phyloP scores from a whole-genome alignment of 805 yeast species.

The Candida cerambycidarum region DNA sequence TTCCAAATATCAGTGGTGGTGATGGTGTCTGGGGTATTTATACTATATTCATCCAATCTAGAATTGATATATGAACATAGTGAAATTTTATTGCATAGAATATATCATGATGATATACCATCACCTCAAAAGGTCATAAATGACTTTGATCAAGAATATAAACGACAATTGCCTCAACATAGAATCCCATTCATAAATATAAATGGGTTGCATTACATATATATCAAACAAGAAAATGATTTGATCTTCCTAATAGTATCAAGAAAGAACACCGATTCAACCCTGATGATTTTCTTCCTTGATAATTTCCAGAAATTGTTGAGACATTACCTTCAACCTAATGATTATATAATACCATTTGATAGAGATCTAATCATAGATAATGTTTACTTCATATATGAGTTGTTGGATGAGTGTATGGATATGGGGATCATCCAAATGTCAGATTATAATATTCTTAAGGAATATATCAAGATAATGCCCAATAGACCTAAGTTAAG shows the following conservation, averaged over 20 bases:
- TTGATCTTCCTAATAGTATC: conserved; percentile 43
- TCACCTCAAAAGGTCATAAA: conserved; percentile 21
- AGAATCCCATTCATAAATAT: conserved; percentile 44
- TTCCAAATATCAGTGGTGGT: conserved; percentile 1
- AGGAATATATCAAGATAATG: conserved; percentile 72
- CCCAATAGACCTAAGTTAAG: conserved; percentile 23
- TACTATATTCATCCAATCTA: conserved; percentile 35
- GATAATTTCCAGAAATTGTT: conserved; percentile 34
- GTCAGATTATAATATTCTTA: conserved; percentile 74
- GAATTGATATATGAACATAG: conserved; percentile 25
- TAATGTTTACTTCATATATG: conserved; percentile 73
- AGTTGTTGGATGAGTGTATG: conserved; percentile 84
- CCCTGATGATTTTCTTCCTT: conserved; percentile 59
- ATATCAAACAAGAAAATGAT: conserved; percentile 46
- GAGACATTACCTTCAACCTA: conserved; percentile 24
- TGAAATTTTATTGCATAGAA: conserved; percentile 34
- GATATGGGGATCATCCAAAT: conserved; percentile 86
- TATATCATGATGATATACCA: conserved; percentile 33
- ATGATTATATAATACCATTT: conserved; percentile 22
- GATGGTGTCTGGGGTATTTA: conserved; percentile 41
- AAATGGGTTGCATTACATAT: conserved; percentile 57
- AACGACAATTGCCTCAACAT: conserved; percentile 20
- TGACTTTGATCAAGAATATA: conserved; percentile 25
- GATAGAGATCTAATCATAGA: conserved; percentile 65
- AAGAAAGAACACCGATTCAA: conserved; percentile 50